Percentiles rank a stretch among this genome's conserved stretches.
Evolutionary conservation across 345 rosid species (phyloP).

Genomic region (Boechera stricta): DNA sequence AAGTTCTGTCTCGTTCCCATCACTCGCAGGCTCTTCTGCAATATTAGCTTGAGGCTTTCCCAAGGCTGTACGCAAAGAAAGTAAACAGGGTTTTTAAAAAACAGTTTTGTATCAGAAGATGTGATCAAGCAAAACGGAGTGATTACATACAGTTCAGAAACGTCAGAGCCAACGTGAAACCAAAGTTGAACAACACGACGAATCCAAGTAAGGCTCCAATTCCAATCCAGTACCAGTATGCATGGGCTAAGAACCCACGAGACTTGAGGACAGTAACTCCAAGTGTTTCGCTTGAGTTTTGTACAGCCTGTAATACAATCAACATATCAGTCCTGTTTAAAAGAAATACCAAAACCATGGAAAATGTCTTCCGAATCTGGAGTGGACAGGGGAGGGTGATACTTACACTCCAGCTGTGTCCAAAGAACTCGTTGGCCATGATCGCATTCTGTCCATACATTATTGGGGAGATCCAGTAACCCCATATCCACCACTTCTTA

Average conservation of each 20-base stretch:
- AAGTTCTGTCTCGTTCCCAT: constrained; percentile 44
- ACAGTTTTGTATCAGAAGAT: constrained; percentile 10
- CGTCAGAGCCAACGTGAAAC: constrained; percentile 69
- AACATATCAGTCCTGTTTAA: constrained; percentile 15
- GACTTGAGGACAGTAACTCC: constrained; percentile 71
- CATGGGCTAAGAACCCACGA: constrained; percentile 70
- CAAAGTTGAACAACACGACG: constrained; percentile 64
- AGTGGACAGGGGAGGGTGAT: not conserved
- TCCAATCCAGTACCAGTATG: constrained; percentile 91
- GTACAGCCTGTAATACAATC: constrained; percentile 52
- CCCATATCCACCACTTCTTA: constrained; percentile 94
- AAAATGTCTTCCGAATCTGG: not conserved
- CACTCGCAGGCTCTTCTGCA: constrained; percentile 49
- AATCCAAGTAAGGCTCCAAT: constrained; percentile 70
- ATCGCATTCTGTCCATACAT: constrained; percentile 84
- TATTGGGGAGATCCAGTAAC: constrained; percentile 77
- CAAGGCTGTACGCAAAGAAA: constrained; percentile 55
- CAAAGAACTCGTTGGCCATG: constrained; percentile 69
- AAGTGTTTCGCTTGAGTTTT: constrained; percentile 62
- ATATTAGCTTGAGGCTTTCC: constrained; percentile 60
- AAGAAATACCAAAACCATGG: constrained; percentile 17
- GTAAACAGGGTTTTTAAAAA: not conserved
- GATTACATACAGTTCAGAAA: constrained; percentile 71
- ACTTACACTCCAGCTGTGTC: constrained; percentile 56
- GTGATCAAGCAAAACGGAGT: constrained; percentile 21